Evolutionary conservation across 2,329 filamentous ascomycete genomes (phyloP).

Genomic region (Stenocarpella maydis): DNA sequence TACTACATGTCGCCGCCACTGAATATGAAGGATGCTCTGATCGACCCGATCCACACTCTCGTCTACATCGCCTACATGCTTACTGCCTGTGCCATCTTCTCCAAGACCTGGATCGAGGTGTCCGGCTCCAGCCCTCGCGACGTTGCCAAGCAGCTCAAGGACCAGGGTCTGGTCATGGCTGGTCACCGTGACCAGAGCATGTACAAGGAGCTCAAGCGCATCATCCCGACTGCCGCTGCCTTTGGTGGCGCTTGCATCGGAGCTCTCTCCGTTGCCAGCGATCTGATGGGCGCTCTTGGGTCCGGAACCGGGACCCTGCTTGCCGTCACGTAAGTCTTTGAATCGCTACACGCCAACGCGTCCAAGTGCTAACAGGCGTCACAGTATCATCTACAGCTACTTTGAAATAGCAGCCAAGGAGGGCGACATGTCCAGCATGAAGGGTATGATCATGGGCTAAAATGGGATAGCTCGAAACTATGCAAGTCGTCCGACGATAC

Average conservation of each 20-base stretch:
- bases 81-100: constrained; percentile 91
- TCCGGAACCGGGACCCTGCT: constrained; percentile 97
- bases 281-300: constrained; percentile 94
- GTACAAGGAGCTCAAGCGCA: constrained; percentile 99
- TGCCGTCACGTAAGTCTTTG: constrained; percentile 87
- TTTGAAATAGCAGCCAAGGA: constrained; percentile 99
- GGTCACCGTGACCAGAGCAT: constrained; percentile 99
- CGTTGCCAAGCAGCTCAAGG: constrained; percentile 99
- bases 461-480: not conserved
- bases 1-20: constrained; percentile 99
- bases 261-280: constrained; percentile 92
- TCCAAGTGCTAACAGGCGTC: constrained; percentile 46
- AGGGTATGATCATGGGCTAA: constrained; percentile 77
- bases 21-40: constrained; percentile 95
- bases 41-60: constrained; percentile 95
- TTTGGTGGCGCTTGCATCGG: constrained; percentile 99
- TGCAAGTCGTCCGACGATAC: not conserved
- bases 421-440: constrained; percentile 88
- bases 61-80: constrained; percentile 99
- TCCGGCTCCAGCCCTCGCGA: constrained; percentile 97
- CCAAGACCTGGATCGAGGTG: constrained; percentile 99
- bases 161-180: constrained; percentile 99
- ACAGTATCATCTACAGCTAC: constrained; percentile 97
- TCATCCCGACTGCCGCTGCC: constrained; percentile 96
- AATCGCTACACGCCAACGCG: constrained; percentile 6